Base-by-base conservation (phyloP, 441 rosid species). In the Mallotus repandus region DNA sequence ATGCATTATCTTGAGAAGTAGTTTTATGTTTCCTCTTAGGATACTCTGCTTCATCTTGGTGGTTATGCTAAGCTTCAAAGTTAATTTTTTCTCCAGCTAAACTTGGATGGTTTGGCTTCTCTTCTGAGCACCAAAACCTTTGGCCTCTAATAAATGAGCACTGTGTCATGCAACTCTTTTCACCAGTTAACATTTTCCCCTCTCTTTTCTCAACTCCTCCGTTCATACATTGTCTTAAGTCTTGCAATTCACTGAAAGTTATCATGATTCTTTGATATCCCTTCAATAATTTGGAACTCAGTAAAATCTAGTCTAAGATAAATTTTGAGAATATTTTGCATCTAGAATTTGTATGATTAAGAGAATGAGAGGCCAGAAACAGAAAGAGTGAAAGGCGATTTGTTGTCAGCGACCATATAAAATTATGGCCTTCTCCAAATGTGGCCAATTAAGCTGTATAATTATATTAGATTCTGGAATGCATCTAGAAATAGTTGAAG, bases 1-100 rank as follows among this genome's bases (percentile, higher is more conserved):
- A 19, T 55, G 74, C 45, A 29, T 43, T 62, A 59, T 38, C 54
- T 15, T 21, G 25, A 35, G 72, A 66, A 35, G 13, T 35, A 59
- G 45, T 45, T 57, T 22, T 54, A 12, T 32, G 13, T 29, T 29
- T 49, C 9, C 15, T 48, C 35, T 38, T 52, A 5, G 3, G 21
- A 35, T 48, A 9, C n/a, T 59, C 35, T 65, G 69, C 70, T 45
- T 49, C 19, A 71, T 46, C 76, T 66, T 18, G 58, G 25, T 57
- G 53, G 50, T 38, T 29, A 58, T 52, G 9, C 38, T n/a, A 50
- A 48, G 9, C 8, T 32, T 21, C 48, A n/a, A 10, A 7, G 16
- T 32, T 45, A 22, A 25, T 10, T 73, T 22, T 56, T 4, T 21
- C 29, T 63, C 45, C 29, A 5, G 14, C 11, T 5, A 59, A 48